Percentiles rank a stretch among this genome's conserved stretches.
Conservation (phyloP, 352 stramenopile species). For the Halophytophthora polymorphica region DNA sequence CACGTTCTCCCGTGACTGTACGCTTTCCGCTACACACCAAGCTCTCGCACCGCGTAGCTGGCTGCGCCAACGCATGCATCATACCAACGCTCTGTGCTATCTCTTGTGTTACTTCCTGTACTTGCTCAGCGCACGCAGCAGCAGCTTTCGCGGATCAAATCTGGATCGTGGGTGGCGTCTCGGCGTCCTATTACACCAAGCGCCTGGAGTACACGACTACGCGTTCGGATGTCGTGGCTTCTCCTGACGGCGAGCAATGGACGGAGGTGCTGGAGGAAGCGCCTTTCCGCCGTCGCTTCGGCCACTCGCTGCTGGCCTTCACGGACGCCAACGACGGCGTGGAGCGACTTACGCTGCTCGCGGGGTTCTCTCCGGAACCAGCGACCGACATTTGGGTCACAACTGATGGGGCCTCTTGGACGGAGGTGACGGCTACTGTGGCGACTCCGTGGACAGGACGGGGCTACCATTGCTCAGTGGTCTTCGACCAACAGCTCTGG, state of each 20-base stretch:
- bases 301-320: slow-evolving; percentile 69
- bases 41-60: background rate
- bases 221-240: slow-evolving; percentile 65
- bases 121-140: slow-evolving; percentile 53
- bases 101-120: background rate
- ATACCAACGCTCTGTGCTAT: too few species aligned
- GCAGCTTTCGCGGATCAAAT: slow-evolving; percentile 55
- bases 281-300: slow-evolving; percentile 68
- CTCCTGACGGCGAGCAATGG: slow-evolving; percentile 56
- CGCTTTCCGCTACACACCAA: background rate
- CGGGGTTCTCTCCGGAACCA: slow-evolving; percentile 71
- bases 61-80: too few species aligned
- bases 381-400: slow-evolving; percentile 76
- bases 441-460: slow-evolving; percentile 48
- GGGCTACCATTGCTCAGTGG: slow-evolving; percentile 72
- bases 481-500: slow-evolving; percentile 55
- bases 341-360: slow-evolving; percentile 60
- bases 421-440: slow-evolving; percentile 18
- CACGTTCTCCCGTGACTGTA: slow-evolving; percentile 72
- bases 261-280: slow-evolving; percentile 66
- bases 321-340: slow-evolving; percentile 39
- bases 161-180: slow-evolving; percentile 74
- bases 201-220: slow-evolving; percentile 63
- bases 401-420: slow-evolving; percentile 55
- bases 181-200: slow-evolving; percentile 73